Evolutionary conservation across 768 basidiomycete species (phyloP).

Genomic region (Tubosaeta sp.): DNA sequence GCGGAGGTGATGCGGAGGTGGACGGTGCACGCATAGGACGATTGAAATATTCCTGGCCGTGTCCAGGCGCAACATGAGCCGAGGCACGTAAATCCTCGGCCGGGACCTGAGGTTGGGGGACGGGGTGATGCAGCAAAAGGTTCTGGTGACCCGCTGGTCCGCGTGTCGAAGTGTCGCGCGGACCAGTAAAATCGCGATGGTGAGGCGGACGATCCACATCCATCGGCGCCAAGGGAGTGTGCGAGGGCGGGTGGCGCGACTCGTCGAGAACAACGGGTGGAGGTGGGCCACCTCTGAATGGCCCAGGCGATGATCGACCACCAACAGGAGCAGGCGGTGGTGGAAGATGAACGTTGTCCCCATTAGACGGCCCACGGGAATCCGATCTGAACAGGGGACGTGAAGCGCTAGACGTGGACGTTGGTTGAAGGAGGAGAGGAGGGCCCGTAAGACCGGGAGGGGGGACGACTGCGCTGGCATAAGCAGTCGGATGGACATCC

Average conservation of each 20-base stretch:
- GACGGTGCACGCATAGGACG: slow-evolving; percentile 52
- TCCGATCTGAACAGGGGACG: slow-evolving; percentile 61
- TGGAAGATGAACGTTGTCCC: slow-evolving; percentile 45
- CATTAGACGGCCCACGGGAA: slow-evolving; percentile 51
- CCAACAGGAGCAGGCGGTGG: slow-evolving; percentile 51
- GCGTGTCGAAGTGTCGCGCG: slow-evolving; percentile 42
- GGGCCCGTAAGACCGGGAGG: slow-evolving; percentile 67
- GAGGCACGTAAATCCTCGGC: slow-evolving; percentile 49
- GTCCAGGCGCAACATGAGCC: slow-evolving; percentile 38
- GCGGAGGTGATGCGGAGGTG: slow-evolving; percentile 57
- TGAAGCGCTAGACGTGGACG: slow-evolving; percentile 18
- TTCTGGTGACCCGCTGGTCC: slow-evolving; percentile 55
- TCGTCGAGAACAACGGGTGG: slow-evolving; percentile 81
- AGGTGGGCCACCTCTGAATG: slow-evolving; percentile 80
- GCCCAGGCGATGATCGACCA: slow-evolving; percentile 57
- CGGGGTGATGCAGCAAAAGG: slow-evolving; percentile 64
- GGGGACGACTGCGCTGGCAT: slow-evolving; percentile 72
- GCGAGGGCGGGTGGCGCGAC: slow-evolving; percentile 58
- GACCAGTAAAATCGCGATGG: slow-evolving; percentile 53
- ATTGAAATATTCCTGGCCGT: slow-evolving; percentile 52
- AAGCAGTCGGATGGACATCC: slow-evolving; percentile 94
- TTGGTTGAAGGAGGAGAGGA: slow-evolving; percentile 56
- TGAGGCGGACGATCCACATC: slow-evolving; percentile 53
- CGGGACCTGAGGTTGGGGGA: slow-evolving; percentile 54
- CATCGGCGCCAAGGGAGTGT: slow-evolving; percentile 78